Percentiles rank a stretch among this genome's conserved stretches.
Evolutionary conservation across 2,329 filamentous ascomycete species (phyloP).

Genomic region (Coleophoma eucalyptorum): DNA sequence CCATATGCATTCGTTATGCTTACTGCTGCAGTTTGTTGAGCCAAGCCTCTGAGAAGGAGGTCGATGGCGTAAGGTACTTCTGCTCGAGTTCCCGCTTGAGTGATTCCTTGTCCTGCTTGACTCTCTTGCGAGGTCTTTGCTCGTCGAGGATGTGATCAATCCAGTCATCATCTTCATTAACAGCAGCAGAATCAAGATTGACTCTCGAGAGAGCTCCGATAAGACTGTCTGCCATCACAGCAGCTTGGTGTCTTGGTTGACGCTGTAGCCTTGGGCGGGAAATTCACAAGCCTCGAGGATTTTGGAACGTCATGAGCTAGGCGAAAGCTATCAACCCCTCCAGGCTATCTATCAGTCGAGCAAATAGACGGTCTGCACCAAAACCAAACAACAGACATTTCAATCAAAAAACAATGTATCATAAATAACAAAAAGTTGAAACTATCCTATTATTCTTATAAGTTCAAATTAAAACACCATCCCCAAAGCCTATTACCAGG

Average conservation of each 20-base stretch:
- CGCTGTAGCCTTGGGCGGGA: no score
- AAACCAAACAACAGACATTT: no score
- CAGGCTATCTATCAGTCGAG: no score
- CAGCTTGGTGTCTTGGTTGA: background rate
- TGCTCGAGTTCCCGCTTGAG: constrained; percentile 70
- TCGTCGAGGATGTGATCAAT: constrained; percentile 59
- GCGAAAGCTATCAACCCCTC: no score
- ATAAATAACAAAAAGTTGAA: no score
- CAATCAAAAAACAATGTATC: no score
- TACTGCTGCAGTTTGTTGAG: constrained; percentile 82
- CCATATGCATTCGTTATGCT: constrained; percentile 16
- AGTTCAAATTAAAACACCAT: no score
- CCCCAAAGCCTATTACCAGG: no score
- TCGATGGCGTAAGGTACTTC: constrained; percentile 75
- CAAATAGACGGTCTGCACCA: no score
- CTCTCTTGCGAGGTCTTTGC: constrained; percentile 44
- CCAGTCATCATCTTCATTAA: constrained; percentile 30
- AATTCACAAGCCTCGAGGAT: no score
- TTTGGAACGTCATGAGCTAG: no score
- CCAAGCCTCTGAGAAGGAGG: constrained; percentile 79
- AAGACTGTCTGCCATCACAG: constrained; percentile 30
- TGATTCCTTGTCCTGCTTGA: constrained; percentile 50
- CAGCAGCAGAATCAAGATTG: constrained; percentile 31
- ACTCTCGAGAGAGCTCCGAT: constrained; percentile 47
- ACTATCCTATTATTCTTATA: no score